phyloP scores from a whole-genome alignment of 2,329 filamentous ascomycete genomes.

The Daldinia eschscholtzii region DNA sequence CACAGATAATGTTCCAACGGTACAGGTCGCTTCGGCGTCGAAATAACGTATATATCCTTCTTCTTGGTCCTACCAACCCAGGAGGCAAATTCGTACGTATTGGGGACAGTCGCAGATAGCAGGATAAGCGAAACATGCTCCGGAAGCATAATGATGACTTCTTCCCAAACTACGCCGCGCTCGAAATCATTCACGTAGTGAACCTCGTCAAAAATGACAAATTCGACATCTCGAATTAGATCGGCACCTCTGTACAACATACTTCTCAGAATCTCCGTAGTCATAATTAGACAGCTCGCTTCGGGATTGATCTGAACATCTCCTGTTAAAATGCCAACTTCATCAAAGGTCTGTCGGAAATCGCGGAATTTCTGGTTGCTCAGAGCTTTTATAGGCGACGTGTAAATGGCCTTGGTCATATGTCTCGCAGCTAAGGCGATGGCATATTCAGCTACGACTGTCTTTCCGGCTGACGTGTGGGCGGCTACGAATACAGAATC shows the following conservation, averaged over 20 bases:
- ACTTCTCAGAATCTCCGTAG: slow-evolving; percentile 95
- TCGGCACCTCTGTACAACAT: slow-evolving; percentile 98
- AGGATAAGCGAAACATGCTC: slow-evolving; percentile 97
- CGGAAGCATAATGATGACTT: slow-evolving; percentile 99
- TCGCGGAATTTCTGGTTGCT: slow-evolving; percentile 99
- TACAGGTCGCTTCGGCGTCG: slow-evolving; percentile 93
- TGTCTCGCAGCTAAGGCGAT: slow-evolving; percentile 97
- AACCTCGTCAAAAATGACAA: slow-evolving; percentile 98
- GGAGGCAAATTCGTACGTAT: slow-evolving; percentile 96
- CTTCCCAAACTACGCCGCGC: slow-evolving; percentile 97
- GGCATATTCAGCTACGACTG: slow-evolving; percentile 97
- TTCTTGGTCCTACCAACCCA: slow-evolving; percentile 99
- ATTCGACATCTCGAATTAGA: slow-evolving; percentile 95
- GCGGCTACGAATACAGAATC: slow-evolving; percentile 98
- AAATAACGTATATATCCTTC: slow-evolving; percentile 99
- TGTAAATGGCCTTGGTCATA: slow-evolving; percentile 99
- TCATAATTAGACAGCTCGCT: slow-evolving; percentile 99
- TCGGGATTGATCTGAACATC: slow-evolving; percentile 98
- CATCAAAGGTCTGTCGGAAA: slow-evolving; percentile 89
- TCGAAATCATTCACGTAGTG: slow-evolving; percentile 98
- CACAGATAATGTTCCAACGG: slow-evolving; percentile 96
- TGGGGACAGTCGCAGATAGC: slow-evolving; percentile 95
- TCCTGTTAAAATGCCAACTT: slow-evolving; percentile 95
- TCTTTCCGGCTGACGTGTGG: slow-evolving; percentile 97
- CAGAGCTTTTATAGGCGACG: slow-evolving; percentile 96